Percentiles rank a stretch among this genome's conserved stretches.
These are phyloP conservation scores for Aethionema arabicum DNA, from an alignment of 345 rosid genomes.

Conservation along the genomic window DNA sequence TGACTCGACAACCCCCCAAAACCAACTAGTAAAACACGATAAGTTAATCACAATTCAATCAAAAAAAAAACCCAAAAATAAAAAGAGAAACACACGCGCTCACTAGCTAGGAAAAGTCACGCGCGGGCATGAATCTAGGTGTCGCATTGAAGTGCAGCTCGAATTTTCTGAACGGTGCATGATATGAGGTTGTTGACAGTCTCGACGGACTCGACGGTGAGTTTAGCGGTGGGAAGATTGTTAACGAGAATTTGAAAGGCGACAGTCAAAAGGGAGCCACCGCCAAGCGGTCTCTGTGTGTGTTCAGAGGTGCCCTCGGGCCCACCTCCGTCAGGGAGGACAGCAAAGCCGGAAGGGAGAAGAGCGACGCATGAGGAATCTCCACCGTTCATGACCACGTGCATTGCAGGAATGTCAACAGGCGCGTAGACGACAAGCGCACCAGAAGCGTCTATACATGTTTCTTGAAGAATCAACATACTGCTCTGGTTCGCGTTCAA, in stretches of 20 bases:
- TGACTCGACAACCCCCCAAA: constrained; percentile 85
- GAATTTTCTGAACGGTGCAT: constrained; percentile 77
- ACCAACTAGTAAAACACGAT: constrained; percentile 5
- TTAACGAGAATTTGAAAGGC: constrained; percentile 83
- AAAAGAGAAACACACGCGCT: not conserved
- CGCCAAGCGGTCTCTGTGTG: constrained; percentile 31
- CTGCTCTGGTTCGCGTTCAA: constrained; percentile 57
- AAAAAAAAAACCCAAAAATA: constrained; percentile 1
- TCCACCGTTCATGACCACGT: constrained; percentile 61
- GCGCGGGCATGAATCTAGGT: not conserved
- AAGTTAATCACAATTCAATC: constrained; percentile 13
- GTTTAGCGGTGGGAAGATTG: constrained; percentile 74
- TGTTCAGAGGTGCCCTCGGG: constrained; percentile 24
- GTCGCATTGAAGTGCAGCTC: constrained; percentile 50
- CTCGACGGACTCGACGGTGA: constrained; percentile 74
- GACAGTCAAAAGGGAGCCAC: constrained; percentile 77
- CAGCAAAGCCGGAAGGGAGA: constrained; percentile 81
- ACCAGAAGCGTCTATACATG: constrained; percentile 57
- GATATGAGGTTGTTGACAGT: constrained; percentile 73
- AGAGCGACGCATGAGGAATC: constrained; percentile 81
- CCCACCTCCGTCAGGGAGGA: constrained; percentile 54
- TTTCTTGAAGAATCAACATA: constrained; percentile 70
- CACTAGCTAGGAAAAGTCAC: not conserved
- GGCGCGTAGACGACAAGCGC: constrained; percentile 70
- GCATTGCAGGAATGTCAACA: constrained; percentile 60